Base-by-base conservation (phyloP, 306 rosid species). In the Lablab purpureus region DNA sequence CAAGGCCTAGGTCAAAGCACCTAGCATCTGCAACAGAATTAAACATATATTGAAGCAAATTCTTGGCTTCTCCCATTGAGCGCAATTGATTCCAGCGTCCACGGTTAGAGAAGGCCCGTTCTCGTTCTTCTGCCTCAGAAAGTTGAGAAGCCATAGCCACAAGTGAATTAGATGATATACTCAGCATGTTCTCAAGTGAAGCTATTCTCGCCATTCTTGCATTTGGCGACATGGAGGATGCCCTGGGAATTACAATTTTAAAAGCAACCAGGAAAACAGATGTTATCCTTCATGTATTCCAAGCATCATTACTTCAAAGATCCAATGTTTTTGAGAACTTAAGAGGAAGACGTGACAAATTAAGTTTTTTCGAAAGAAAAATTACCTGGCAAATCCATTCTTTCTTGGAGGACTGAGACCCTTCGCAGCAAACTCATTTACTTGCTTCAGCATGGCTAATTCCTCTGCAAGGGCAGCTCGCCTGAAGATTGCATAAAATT, bases 141-240 rank as follows among this genome's bases (percentile, higher is more conserved):
- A 96, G 98, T 86, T 96, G 99, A 40, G 99, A 96, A 80, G 99
- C 99, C 99, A 96, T 96, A 32, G 98, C 94, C 59, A 96, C 99
- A 73, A 96, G 96, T 40, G 99, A 96, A 82, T 96, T 91, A 74
- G 99, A 96, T 63, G 99, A 88, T 80, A 96, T 91, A 84, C 94
- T 87, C 68, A 96, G 84, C 98, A 96, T 93, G 88, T 72, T 96
- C 85, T 93, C 99, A 69, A 96, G 98, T 73, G 99, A 96, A 67
- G 89, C 86, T 65, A 96, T 91, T 88, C 97, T 87, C 55, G 97
- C 91, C 91, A 89, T 93, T 91, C 99, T 91, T 77, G 99, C 98
- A 73, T 88, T 91, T 81, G 96, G 99, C 67, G 99, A 91, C 96
- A 96, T 90, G 86, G 99, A 89, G 75, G 94, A 93, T 21, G 86